Evolutionary conservation across 306 rosid genomes (phyloP).

Genomic region (Cucumis cinereus): DNA sequence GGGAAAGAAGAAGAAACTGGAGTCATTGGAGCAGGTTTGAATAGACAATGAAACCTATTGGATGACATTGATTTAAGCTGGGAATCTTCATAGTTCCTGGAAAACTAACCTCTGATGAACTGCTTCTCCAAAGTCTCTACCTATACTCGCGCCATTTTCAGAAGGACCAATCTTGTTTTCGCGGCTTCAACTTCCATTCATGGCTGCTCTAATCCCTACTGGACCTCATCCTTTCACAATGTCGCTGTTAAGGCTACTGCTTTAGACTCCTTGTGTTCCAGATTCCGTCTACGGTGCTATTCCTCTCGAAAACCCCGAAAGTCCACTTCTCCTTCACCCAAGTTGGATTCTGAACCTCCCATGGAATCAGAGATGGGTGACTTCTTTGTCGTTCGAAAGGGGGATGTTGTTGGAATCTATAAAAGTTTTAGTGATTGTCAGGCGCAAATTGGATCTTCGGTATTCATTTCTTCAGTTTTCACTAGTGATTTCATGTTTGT

Average conservation of each 20-base stretch:
- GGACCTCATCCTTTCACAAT: conserved; percentile 14
- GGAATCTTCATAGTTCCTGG: background rate
- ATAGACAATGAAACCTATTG: background rate
- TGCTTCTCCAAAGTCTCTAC: conserved; percentile 42
- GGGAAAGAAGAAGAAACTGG: too few relatives aligned
- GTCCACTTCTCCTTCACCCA: conserved; percentile 13
- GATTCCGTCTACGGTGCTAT: conserved; percentile 32
- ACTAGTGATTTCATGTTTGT: background rate
- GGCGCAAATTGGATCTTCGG: conserved; percentile 85
- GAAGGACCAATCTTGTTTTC: conserved; percentile 20
- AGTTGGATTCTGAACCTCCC: conserved; percentile 20
- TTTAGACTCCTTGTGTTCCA: conserved; percentile 18
- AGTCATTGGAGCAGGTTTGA: background rate
- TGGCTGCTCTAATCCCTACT: conserved; percentile 14
- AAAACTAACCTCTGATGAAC: conserved; percentile 36
- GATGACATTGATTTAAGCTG: background rate
- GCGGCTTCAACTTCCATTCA: conserved; percentile 14
- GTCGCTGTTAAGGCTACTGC: conserved; percentile 9
- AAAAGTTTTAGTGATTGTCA: conserved; percentile 49
- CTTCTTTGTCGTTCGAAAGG: conserved; percentile 77
- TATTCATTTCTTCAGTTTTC: conserved; percentile 16
- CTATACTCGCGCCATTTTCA: conserved; percentile 26
- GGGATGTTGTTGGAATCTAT: conserved; percentile 74
- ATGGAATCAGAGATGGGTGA: conserved; percentile 48
- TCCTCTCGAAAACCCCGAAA: conserved; percentile 36